Evolutionary conservation across 1,139 yeast species (phyloP).

Genomic region (Diutina ranongensis): DNA sequence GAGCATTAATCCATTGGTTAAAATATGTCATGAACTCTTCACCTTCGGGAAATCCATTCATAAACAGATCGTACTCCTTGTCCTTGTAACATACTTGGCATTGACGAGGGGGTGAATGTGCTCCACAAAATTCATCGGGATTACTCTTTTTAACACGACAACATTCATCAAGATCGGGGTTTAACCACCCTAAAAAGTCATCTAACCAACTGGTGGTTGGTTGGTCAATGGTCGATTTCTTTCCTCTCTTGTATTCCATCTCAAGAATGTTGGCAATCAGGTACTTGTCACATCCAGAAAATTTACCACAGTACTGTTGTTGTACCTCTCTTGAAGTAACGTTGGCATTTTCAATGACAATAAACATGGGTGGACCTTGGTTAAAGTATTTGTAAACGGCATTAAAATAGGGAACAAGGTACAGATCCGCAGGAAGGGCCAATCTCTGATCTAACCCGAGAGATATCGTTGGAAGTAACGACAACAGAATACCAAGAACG

Average conservation of each 20-base stretch:
- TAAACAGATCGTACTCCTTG: conserved; percentile 55
- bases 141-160: conserved; percentile 49
- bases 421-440: conserved; percentile 78
- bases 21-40: conserved; percentile 64
- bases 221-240: conserved; percentile 55
- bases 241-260: conserved; percentile 65
- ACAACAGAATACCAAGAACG: conserved; percentile 58
- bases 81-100: conserved; percentile 62
- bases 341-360: conserved; percentile 59
- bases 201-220: conserved; percentile 92
- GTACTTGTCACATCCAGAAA: conserved; percentile 67
- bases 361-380: conserved; percentile 87
- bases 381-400: conserved; percentile 64
- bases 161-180: conserved; percentile 79
- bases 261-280: conserved; percentile 79
- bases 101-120: conserved; percentile 56
- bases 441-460: conserved; percentile 83
- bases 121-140: conserved; percentile 44
- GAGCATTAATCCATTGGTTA: conserved; percentile 72
- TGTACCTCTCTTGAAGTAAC: conserved; percentile 52
- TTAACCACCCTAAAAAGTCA: conserved; percentile 77
- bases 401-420: conserved; percentile 66
- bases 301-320: conserved; percentile 74
- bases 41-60: conserved; percentile 80
- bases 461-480: conserved; percentile 55